These are phyloP conservation scores for Metarhizium humberi DNA, from an alignment of 2,329 filamentous ascomycete species.

Conservation along the genomic window DNA sequence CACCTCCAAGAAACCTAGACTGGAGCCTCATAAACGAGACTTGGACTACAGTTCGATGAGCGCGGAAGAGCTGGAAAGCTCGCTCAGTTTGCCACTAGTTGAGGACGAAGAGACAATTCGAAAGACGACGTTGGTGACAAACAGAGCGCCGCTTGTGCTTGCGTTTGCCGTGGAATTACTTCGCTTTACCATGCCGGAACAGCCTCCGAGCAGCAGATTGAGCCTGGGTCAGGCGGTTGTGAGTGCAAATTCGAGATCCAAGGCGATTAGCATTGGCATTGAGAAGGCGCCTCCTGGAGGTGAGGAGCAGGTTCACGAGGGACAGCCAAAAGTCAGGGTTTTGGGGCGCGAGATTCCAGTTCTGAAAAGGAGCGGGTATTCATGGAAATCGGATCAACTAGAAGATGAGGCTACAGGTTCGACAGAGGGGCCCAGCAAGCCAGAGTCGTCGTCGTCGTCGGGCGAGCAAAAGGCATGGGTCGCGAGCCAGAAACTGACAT, in stretches of 20 bases:
- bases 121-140: constrained; percentile 55
- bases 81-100: constrained; percentile 49
- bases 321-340: constrained; percentile 63
- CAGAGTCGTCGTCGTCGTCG: constrained; percentile 7
- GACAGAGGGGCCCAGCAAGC: constrained; percentile 6
- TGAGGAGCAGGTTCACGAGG: constrained; percentile 63
- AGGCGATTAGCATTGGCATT: constrained; percentile 67
- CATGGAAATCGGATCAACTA: constrained; percentile 17
- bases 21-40: constrained; percentile 24
- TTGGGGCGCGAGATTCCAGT: constrained; percentile 67
- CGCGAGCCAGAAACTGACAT: constrained; percentile 39
- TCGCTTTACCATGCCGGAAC: constrained; percentile 75
- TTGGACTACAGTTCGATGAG: constrained; percentile 31
- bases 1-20: constrained; percentile 20
- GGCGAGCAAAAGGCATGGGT: constrained; percentile 33
- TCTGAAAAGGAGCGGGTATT: constrained; percentile 69
- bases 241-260: constrained; percentile 68
- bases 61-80: constrained; percentile 52
- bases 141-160: constrained; percentile 72
- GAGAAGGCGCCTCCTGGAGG: constrained; percentile 56
- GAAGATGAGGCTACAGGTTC: background rate
- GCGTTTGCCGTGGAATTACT: constrained; percentile 69
- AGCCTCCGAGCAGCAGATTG: constrained; percentile 73
- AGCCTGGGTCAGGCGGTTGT: constrained; percentile 79
- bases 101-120: constrained; percentile 51